phyloP scores from a whole-genome alignment of 148 eudicot genomes.

The Rhododendron ovatum region DNA sequence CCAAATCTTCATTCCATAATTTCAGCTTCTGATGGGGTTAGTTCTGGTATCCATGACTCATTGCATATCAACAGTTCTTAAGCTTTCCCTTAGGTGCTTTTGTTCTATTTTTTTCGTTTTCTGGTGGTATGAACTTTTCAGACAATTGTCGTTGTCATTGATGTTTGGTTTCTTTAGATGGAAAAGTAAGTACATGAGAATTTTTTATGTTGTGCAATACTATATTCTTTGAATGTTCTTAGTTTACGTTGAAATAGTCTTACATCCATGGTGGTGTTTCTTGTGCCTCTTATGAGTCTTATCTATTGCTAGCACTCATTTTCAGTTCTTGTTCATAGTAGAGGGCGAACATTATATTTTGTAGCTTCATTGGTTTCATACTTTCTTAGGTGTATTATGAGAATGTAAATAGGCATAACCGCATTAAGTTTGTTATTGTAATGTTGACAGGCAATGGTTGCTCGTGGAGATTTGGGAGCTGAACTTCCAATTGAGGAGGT shows the following conservation, averaged over 20 bases:
- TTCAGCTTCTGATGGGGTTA: slow-evolving; percentile 93
- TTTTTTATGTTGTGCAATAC: not conserved
- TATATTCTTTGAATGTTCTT: not conserved
- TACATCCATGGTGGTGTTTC: not conserved
- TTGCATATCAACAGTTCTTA: not conserved
- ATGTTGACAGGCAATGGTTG: slow-evolving; percentile 84
- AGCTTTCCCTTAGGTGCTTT: not conserved
- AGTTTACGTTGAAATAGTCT: not conserved
- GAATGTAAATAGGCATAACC: not conserved
- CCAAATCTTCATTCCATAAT: slow-evolving; percentile 91
- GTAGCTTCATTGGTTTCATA: not conserved
- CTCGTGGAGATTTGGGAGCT: slow-evolving; percentile 99
- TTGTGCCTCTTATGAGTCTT: not conserved
- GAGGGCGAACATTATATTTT: not conserved
- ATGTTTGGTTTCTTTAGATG: not conserved
- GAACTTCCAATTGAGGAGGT: slow-evolving; percentile 99
- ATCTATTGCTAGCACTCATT: not conserved
- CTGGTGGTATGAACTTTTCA: not conserved
- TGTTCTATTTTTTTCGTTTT: no score
- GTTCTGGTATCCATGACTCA: slow-evolving; percentile 14
- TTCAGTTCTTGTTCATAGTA: not conserved
- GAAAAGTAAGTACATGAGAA: not conserved
- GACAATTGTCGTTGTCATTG: no score
- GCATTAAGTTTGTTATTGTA: not conserved
- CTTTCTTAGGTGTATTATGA: not conserved